Evolutionary conservation across 140 eudicot genomes (phyloP), one percentile per base, ranked within the genome.

Genomic region (Oenanthe javanica): DNA sequence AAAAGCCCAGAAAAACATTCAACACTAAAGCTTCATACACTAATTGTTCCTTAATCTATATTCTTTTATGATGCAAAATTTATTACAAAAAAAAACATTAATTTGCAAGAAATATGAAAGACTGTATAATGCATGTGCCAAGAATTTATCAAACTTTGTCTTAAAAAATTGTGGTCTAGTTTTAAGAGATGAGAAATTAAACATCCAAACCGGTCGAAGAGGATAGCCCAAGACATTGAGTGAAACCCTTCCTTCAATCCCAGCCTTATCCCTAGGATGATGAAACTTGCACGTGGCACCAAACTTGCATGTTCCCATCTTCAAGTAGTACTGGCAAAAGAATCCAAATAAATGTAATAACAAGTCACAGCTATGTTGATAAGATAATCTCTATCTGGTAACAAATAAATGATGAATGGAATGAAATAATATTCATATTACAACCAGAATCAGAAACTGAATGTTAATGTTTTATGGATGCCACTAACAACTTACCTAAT

Each of bases 281-380:
- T 95, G 95, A 86, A 92, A 95, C 79, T 95, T 95, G 96, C 97
- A 95, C n/a, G 97, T 92, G 69, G 92, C 93, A 85, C 99, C 97
- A 87, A 92, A 95, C 77, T 95, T 95, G 91, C 99, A 95, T 61
- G 97, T 86, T 67, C 99, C 99, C 21, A 96, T 95, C 88, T 91
- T 95, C 78, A 92, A 72, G 82, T 89, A 95, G 84, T 89, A 92
- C 99, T 88, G 83, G 69, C 72, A 69, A 85, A 75, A 77, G 61
- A 72, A 72, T 57, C 78, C 43, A 79, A 46, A 82, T 45, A 40
- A 27, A 12, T 49, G 31, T 52, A 70, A 40, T 51, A 52, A 36
- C 15, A 79, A 80, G 46, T 16, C 51, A 75, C 40, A 11, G 38
- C 43, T 63, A 40, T 72, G n/a, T 19, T 72, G 18, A 63, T 61